Conservation (phyloP, 1,284 basidiomycete genomes). For the Coriolopsis trogii region DNA sequence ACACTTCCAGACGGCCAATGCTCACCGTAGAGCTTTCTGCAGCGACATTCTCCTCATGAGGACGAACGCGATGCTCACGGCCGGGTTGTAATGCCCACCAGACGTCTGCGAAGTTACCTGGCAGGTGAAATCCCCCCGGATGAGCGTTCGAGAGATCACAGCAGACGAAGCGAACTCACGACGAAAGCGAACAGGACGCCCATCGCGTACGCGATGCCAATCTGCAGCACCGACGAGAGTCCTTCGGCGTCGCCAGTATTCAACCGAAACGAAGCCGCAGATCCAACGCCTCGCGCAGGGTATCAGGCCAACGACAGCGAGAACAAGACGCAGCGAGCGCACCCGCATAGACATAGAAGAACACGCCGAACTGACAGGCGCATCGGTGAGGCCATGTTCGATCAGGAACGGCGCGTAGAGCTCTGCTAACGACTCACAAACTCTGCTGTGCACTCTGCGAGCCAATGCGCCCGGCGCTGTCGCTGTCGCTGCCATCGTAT, state of each 20-base stretch:
- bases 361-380: constrained; percentile 37
- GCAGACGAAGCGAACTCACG: constrained; percentile 3
- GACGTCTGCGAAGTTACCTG: constrained; percentile 52
- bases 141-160: background rate
- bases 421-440: constrained; percentile 39
- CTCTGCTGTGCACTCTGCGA: constrained; percentile 60
- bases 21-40: constrained; percentile 51
- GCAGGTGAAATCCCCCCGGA: constrained; percentile 40
- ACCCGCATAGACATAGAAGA: constrained; percentile 55
- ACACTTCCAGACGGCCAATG: background rate
- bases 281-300: constrained; percentile 53
- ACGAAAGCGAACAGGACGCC: constrained; percentile 61
- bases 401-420: constrained; percentile 38
- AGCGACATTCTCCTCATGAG: constrained; percentile 58
- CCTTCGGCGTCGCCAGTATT: constrained; percentile 40
- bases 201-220: constrained; percentile 62
- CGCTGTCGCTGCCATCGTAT: constrained; percentile 53
- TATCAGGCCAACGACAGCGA: constrained; percentile 44
- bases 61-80: constrained; percentile 55
- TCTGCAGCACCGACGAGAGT: constrained; percentile 53
- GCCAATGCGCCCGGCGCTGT: constrained; percentile 49
- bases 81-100: constrained; percentile 64
- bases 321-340: constrained; percentile 47
- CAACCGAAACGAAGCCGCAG: constrained; percentile 52
- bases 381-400: background rate